Conservation (phyloP, 163 green algal genomes). For the Prototheca wickerhamii region DNA sequence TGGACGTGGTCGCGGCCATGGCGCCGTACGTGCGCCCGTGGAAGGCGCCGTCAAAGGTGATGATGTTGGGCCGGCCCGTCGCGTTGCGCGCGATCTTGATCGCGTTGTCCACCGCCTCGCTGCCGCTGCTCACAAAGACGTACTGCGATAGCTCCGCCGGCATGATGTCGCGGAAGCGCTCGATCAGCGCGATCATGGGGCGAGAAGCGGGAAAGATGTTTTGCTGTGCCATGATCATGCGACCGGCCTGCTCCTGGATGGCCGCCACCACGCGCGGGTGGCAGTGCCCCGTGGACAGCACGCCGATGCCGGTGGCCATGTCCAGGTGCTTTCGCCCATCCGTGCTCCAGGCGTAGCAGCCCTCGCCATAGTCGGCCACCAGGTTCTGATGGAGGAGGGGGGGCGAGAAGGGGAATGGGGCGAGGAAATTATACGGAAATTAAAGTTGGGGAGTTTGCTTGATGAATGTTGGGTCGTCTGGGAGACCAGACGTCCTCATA, state of each 20-base stretch:
- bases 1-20: constrained; percentile 74
- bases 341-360: constrained; percentile 56
- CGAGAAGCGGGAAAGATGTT: constrained; percentile 55
- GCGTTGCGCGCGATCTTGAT: constrained; percentile 71
- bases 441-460: not conserved
- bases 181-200: constrained; percentile 45
- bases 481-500: not conserved
- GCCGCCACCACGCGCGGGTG: constrained; percentile 69
- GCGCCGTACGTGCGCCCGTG: constrained; percentile 70
- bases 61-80: constrained; percentile 66
- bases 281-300: constrained; percentile 70
- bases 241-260: constrained; percentile 57
- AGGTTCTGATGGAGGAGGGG: constrained; percentile 40
- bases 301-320: constrained; percentile 69
- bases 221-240: constrained; percentile 70
- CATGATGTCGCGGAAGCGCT: constrained; percentile 49
- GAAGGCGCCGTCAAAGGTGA: constrained; percentile 73
- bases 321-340: constrained; percentile 63
- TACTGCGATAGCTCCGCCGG: constrained; percentile 45
- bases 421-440: not conserved
- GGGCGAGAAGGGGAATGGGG: not conserved
- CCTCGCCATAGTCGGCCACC: constrained; percentile 45
- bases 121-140: constrained; percentile 71
- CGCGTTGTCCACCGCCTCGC: constrained; percentile 81
- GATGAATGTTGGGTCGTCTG: not conserved